phyloP scores from a whole-genome alignment of 2,329 filamentous ascomycete species.

The Ceratocystis cubensis region DNA sequence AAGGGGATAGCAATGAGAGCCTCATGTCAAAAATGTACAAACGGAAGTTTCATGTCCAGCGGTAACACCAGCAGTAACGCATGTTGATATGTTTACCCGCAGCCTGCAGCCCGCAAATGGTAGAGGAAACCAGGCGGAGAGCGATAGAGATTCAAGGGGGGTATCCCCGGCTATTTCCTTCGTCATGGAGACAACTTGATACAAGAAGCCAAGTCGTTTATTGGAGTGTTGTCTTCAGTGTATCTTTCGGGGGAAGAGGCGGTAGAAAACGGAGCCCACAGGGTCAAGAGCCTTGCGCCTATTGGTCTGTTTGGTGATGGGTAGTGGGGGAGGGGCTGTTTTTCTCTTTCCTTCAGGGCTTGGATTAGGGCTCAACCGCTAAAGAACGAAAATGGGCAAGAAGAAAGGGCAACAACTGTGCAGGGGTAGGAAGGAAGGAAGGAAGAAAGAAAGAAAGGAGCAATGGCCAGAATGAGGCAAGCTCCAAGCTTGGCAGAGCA shows the following conservation, averaged over 20 bases:
- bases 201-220: too few relatives aligned
- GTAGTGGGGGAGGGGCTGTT: not conserved
- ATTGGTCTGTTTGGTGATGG: not conserved
- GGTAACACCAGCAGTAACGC: too few relatives aligned
- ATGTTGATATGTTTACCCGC: too few relatives aligned
- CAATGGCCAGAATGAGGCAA: constrained; percentile 12
- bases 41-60: too few relatives aligned
- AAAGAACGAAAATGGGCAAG: not conserved
- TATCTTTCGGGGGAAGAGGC: not conserved
- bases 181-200: not conserved
- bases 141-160: not conserved
- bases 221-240: too few relatives aligned
- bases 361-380: not conserved
- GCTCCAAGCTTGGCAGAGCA: constrained; percentile 7
- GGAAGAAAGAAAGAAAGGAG: constrained; percentile 1
- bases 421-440: not conserved
- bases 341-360: not conserved
- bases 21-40: too few relatives aligned
- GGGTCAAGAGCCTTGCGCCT: not conserved
- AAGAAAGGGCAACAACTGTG: not conserved
- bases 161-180: not conserved
- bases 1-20: not conserved
- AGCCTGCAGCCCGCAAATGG: too few relatives aligned
- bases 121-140: not conserved
- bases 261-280: not conserved